Conservation (phyloP, 768 basidiomycete genomes). For the Chiua virens region DNA sequence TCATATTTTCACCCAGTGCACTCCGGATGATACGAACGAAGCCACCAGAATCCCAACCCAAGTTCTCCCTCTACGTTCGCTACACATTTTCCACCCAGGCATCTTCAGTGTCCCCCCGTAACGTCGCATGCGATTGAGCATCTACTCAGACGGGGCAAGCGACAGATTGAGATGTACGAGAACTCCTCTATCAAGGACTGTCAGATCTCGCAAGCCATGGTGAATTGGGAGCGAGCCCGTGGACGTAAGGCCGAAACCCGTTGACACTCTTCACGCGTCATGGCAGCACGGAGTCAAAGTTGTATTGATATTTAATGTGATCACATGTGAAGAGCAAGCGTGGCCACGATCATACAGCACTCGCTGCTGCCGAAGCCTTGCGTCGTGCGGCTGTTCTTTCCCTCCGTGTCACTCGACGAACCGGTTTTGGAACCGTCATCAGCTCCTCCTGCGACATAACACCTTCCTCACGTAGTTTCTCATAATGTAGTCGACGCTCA, state of each 20-base stretch:
- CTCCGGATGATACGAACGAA: slow-evolving; percentile 74
- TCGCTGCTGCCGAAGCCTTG: slow-evolving; percentile 2
- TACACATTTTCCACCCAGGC: slow-evolving; percentile 71
- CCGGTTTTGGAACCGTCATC: slow-evolving; percentile 9
- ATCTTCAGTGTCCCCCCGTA: slow-evolving; percentile 56
- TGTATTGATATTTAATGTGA: slow-evolving; percentile 14
- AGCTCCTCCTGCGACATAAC: slow-evolving; percentile 18
- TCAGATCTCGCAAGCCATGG: slow-evolving; percentile 71
- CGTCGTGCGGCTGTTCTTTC: slow-evolving; percentile 19
- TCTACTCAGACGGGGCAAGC: slow-evolving; percentile 63
- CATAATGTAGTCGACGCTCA: slow-evolving; percentile 84
- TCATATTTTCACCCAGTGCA: slow-evolving; percentile 47
- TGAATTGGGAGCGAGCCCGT: slow-evolving; percentile 53
- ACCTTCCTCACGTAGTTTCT: slow-evolving; percentile 33
- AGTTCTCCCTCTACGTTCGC: slow-evolving; percentile 67
- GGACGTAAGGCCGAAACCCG: slow-evolving; percentile 3
- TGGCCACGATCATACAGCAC: background rate
- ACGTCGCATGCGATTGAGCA: slow-evolving; percentile 74
- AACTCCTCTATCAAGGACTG: slow-evolving; percentile 67
- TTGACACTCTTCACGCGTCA: slow-evolving; percentile 6
- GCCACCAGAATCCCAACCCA: slow-evolving; percentile 55
- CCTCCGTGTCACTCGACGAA: slow-evolving; percentile 20
- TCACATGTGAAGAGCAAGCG: background rate
- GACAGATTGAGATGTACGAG: slow-evolving; percentile 73
- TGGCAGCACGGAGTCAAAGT: background rate